Evolutionary conservation across 2,329 filamentous ascomycete species (phyloP).

Genomic region (Cladosporium halotolerans): DNA sequence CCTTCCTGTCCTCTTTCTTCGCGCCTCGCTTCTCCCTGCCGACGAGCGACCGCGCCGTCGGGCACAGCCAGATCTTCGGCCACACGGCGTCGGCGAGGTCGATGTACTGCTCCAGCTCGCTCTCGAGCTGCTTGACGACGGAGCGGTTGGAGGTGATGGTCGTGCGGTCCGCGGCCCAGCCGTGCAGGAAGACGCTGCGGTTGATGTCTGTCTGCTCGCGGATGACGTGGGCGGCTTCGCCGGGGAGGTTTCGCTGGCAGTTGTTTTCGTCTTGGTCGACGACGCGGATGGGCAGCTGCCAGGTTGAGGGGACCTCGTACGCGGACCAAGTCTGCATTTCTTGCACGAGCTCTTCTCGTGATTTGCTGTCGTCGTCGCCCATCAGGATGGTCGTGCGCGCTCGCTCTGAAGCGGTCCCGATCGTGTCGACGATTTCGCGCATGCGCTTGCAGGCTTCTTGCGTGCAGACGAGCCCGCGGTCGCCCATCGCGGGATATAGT

Average conservation of each 20-base stretch:
- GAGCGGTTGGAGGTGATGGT: slow-evolving; percentile 67
- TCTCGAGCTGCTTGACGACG: slow-evolving; percentile 60
- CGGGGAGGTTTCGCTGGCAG: slow-evolving; percentile 40
- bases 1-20: slow-evolving; percentile 20
- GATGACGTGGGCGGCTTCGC: slow-evolving; percentile 39
- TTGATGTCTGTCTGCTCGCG: slow-evolving; percentile 56
- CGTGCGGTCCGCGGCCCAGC: slow-evolving; percentile 58
- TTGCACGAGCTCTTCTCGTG: slow-evolving; percentile 25
- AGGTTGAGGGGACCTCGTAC: slow-evolving; percentile 47
- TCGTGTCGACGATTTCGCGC: slow-evolving; percentile 58
- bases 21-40: slow-evolving; percentile 53
- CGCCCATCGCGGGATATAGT: slow-evolving; percentile 56
- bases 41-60: slow-evolving; percentile 59
- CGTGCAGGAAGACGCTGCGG: slow-evolving; percentile 64
- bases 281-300: slow-evolving; percentile 56
- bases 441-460: slow-evolving; percentile 59
- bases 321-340: slow-evolving; percentile 43
- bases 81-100: slow-evolving; percentile 46
- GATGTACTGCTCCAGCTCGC: slow-evolving; percentile 48
- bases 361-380: slow-evolving; percentile 36
- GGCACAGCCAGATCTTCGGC: slow-evolving; percentile 59
- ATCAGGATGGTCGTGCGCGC: slow-evolving; percentile 55
- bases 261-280: slow-evolving; percentile 40
- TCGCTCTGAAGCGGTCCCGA: slow-evolving; percentile 57
- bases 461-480: slow-evolving; percentile 58